Evolutionary conservation across 108 stramenopile species (phyloP), one percentile per base, ranked within the genome.

Genomic region (Thalassiosira profunda): DNA sequence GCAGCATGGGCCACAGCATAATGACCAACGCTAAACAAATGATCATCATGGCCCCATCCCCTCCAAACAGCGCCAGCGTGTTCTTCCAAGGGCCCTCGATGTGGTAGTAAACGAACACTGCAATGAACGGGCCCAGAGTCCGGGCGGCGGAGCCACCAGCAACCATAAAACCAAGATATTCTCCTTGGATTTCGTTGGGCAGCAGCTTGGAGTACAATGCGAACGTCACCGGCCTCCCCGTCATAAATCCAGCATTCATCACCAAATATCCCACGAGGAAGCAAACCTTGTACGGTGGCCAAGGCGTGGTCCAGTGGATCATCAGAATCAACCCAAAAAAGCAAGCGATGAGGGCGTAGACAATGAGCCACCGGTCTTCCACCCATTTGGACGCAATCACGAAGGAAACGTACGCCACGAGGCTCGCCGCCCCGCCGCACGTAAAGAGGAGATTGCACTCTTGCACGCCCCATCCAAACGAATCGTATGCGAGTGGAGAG

Each of bases 191-290:
- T n/a, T 63, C 36, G 18, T 54, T 23, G 3, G 53, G 48, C 15
- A 51, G 53, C 26, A 63, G 53, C 34, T 63, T 63, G 10, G 49
- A 53, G 52, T 63, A 63, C 18, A 63, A 53, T 3, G 62, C 48
- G 55, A 63, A 55, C 18, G 52, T 54, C 21, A 63, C 62, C 10
- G 62, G 52, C 9, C 62, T 23, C 9, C 62, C 62, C 20, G 62
- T 63, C 62, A 63, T 63, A 28, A 63, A 63, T 3, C 62, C 62
- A 10, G 52, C 52, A 34, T 63, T 63, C 49, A 63, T 20, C 18
- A 63, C 28, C 3, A 54, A 23, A 18, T 54, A 63, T 9, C 62
- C 62, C 8, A 29, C 49, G 0, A 63, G 9, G 52, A 63, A 63
- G 8, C 62, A 53, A 5, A 29, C 11, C 2, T 55, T 28, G 55